Base-by-base conservation (phyloP, 306 rosid species). In the Lathyrus sativus region DNA sequence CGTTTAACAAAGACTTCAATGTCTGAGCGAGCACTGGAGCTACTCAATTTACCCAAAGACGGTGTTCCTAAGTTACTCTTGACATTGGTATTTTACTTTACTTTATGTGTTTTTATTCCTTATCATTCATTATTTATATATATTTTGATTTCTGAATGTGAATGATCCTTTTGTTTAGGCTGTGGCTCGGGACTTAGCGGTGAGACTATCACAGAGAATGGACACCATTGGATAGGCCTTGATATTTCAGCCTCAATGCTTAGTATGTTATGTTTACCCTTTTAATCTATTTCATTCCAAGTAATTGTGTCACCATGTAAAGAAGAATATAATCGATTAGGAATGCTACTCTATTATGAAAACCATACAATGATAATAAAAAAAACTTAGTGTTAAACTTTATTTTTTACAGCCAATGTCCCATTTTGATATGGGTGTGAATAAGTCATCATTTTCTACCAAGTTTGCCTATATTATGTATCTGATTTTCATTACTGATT, bases 121-220 rank as follows among this genome's bases (percentile, higher is more conserved):
- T 22, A 0, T 9, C 29, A 8, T 46, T 37, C 22, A 2, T 31
- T 31, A 15, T 9, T 19, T 19, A 14, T 62, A 9, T 10, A 12
- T 0, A 1, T 0, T 4, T 11, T 50, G 14, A 37, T 61, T 61
- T 58, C 2, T 56, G 19, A 68, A 14, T 68, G 57, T 15, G 8
- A 44, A 48, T 14, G 9, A 24, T 46, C 4, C 13, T 41, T 72
- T 60, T 72, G 17, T 69, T 74, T 68, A 92, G 96, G 93, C 58
- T 92, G 96, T 70, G 96, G 98, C 38, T 92, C 93, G 1, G 96
- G 96, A 57, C 96, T 92, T 26, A 88, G 96, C 61, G 96, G 98
- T 0, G 96, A 90, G 77, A 83, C 88, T 6, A 76, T 90, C 33
- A 46, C 98, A 0, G 88, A 90, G 75, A 82, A 62, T 22, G 90